Conservation (phyloP, 257 asterid species). For the Capsicum baccatum region DNA sequence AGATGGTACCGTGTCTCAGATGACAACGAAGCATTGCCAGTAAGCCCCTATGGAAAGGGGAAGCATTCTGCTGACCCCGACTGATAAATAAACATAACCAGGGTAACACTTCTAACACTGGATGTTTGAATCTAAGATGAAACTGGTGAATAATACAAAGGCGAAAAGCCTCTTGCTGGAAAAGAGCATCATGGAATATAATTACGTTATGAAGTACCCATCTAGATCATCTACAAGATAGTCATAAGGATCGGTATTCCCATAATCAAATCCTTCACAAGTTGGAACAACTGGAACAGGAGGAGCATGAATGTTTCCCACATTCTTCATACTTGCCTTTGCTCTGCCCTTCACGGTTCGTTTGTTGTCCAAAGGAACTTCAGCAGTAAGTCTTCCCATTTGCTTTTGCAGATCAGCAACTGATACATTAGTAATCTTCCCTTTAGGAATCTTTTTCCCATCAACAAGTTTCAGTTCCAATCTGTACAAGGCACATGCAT, state of each 20-base stretch:
- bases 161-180: slow-evolving; percentile 42
- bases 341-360: slow-evolving; percentile 39
- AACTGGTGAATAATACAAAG: slow-evolving; percentile 39
- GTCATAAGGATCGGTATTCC: slow-evolving; percentile 46
- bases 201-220: slow-evolving; percentile 56
- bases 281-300: slow-evolving; percentile 34
- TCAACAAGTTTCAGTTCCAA: slow-evolving; percentile 69
- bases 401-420: slow-evolving; percentile 93
- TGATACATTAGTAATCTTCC: slow-evolving; percentile 65
- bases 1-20: slow-evolving; percentile 41
- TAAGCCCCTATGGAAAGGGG: slow-evolving; percentile 22
- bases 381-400: slow-evolving; percentile 84
- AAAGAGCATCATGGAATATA: neutral
- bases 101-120: slow-evolving; percentile 5
- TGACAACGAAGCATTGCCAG: slow-evolving; percentile 55
- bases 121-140: slow-evolving; percentile 29
- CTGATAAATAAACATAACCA: slow-evolving; percentile 20
- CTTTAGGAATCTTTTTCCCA: slow-evolving; percentile 79
- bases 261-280: slow-evolving; percentile 54
- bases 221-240: slow-evolving; percentile 64
- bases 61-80: slow-evolving; percentile 1
- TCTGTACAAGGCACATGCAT: slow-evolving; percentile 79
- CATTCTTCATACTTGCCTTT: slow-evolving; percentile 39
- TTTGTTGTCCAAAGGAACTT: slow-evolving; percentile 61
- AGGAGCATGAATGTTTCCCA: slow-evolving; percentile 27